These are phyloP conservation scores for Coemansia sp. DNA, from an alignment of 192 early-diverging fungal genomes.

Conservation along the genomic window DNA sequence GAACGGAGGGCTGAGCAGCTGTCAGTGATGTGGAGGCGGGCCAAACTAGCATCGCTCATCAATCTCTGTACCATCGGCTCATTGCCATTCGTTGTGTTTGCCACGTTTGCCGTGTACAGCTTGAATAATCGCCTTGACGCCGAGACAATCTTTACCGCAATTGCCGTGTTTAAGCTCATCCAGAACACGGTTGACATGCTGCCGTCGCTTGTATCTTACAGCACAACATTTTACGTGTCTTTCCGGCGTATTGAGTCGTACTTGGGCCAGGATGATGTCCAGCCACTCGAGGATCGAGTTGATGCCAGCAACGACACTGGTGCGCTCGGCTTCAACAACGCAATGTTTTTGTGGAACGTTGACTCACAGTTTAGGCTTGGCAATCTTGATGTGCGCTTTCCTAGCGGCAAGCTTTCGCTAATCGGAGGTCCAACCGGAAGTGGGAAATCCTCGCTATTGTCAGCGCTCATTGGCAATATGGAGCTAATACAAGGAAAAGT, in stretches of 20 bases:
- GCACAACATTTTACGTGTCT: slow-evolving; percentile 61
- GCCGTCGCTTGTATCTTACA: slow-evolving; percentile 55
- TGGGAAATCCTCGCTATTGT: slow-evolving; percentile 78
- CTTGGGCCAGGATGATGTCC: slow-evolving; percentile 68
- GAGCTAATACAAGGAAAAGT: slow-evolving; percentile 21
- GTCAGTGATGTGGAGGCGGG: slow-evolving; percentile 46
- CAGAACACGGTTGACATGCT: slow-evolving; percentile 61
- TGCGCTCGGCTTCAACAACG: slow-evolving; percentile 53
- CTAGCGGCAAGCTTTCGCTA: slow-evolving; percentile 65
- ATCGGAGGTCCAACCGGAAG: slow-evolving; percentile 83
- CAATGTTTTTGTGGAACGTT: slow-evolving; percentile 28
- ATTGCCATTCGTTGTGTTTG: slow-evolving; percentile 57
- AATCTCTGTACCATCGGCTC: slow-evolving; percentile 61
- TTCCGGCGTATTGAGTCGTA: slow-evolving; percentile 68
- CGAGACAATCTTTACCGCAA: slow-evolving; percentile 65
- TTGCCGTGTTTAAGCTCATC: slow-evolving; percentile 69
- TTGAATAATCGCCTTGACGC: slow-evolving; percentile 57
- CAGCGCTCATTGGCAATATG: slow-evolving; percentile 85
- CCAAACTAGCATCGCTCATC: slow-evolving; percentile 54
- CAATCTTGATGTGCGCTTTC: slow-evolving; percentile 65
- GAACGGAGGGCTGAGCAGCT: slow-evolving; percentile 61
- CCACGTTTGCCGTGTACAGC: slow-evolving; percentile 63
- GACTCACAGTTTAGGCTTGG: slow-evolving; percentile 49
- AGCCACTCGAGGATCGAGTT: slow-evolving; percentile 35
- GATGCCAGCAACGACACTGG: not conserved